Evolutionary conservation across 495 filamentous ascomycete genomes (phyloP).

Genomic region (Xylaria nigripes): DNA sequence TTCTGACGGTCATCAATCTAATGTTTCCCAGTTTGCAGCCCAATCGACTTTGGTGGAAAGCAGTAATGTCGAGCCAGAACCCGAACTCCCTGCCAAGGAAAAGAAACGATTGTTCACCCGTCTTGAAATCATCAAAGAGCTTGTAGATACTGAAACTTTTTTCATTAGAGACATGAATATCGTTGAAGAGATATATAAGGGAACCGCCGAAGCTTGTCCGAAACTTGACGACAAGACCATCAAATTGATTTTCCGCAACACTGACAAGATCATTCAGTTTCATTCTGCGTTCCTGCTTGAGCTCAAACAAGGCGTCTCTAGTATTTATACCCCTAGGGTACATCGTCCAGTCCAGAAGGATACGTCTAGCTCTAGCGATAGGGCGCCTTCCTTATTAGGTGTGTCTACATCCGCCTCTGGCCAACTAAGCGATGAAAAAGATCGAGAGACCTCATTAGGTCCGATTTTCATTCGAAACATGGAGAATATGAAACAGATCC

Average conservation of each 20-base stretch:
- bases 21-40: constrained; percentile 15
- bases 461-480: constrained; percentile 69
- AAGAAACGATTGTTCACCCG: constrained; percentile 51
- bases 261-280: constrained; percentile 76
- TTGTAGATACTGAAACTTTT: constrained; percentile 81
- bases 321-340: constrained; percentile 55
- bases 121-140: constrained; percentile 73
- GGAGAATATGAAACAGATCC: constrained; percentile 71
- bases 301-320: constrained; percentile 65
- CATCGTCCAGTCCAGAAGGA: constrained; percentile 33
- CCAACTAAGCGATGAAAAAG: constrained; percentile 47
- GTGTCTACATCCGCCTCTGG: constrained; percentile 21
- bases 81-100: constrained; percentile 27
- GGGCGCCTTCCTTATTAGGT: constrained; percentile 21
- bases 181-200: constrained; percentile 92
- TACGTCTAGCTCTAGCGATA: constrained; percentile 27
- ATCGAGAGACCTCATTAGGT: constrained; percentile 68
- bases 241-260: constrained; percentile 83
- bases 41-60: constrained; percentile 24
- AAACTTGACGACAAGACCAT: constrained; percentile 76
- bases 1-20: constrained; percentile 21
- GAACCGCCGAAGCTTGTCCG: constrained; percentile 75
- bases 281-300: constrained; percentile 67
- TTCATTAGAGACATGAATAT: constrained; percentile 93
- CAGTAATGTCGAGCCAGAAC: constrained; percentile 17